These are phyloP conservation scores for Asterophora lycoperdoides DNA, from an alignment of 768 basidiomycete genomes.

Conservation along the genomic window DNA sequence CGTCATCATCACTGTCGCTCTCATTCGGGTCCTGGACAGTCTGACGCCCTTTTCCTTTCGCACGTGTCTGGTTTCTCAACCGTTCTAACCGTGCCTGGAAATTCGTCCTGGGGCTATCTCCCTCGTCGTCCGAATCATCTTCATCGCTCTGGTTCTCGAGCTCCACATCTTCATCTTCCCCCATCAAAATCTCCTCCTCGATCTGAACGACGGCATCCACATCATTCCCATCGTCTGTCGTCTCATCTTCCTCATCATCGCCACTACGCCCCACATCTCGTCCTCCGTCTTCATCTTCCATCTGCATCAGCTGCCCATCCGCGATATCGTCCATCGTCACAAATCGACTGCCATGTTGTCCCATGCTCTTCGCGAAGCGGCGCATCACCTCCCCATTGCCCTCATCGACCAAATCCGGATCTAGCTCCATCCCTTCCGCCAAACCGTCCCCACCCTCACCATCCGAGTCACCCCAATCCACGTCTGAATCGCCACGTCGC, in stretches of 20 bases:
- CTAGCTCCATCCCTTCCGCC: conserved; percentile 63
- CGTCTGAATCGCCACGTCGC: conserved; percentile 33
- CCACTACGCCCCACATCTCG: conserved; percentile 42
- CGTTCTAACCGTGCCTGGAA: conserved; percentile 44
- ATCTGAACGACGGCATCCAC: conserved; percentile 36
- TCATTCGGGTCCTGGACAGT: conserved; percentile 25
- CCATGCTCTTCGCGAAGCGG: conserved; percentile 26
- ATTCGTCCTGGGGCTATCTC: conserved; percentile 37
- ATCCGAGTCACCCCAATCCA: conserved; percentile 62
- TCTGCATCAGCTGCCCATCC: conserved; percentile 56
- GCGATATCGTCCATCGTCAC: conserved; percentile 66
- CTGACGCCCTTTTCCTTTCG: conserved; percentile 21
- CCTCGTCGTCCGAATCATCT: conserved; percentile 33
- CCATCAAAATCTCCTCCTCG: conserved; percentile 46
- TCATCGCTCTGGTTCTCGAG: conserved; percentile 29
- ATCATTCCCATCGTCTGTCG: conserved; percentile 28
- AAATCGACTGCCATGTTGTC: conserved; percentile 23
- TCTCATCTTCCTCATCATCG: conserved; percentile 28
- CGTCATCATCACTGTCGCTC: conserved; percentile 31
- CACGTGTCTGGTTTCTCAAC: conserved; percentile 25
- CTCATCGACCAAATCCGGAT: conserved; percentile 43
- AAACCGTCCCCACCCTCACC: conserved; percentile 43
- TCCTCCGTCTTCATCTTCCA: conserved; percentile 45
- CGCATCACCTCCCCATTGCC: conserved; percentile 46
- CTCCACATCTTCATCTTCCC: conserved; percentile 24